Conservation (phyloP, 306 rosid genomes). For the Rosa persica region DNA sequence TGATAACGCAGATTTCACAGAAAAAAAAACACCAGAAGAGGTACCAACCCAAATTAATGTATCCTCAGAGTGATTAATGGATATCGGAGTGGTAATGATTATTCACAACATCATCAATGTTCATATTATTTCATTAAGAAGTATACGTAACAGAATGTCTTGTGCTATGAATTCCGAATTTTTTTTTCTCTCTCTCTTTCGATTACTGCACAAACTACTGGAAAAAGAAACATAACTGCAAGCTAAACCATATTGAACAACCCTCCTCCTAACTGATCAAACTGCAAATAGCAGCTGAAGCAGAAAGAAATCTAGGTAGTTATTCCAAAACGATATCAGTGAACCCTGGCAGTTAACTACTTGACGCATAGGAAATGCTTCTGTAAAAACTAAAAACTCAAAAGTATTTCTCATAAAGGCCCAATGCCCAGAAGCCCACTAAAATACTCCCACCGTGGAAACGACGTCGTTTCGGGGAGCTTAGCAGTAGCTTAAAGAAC, state of each 20-base stretch:
- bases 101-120: too few species aligned
- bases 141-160: background rate
- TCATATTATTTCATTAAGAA: too few species aligned
- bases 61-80: too few species aligned
- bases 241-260: background rate
- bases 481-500: background rate
- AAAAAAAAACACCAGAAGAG: too few species aligned
- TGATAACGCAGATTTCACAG: too few species aligned
- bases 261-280: background rate
- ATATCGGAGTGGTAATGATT: too few species aligned
- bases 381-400: too few species aligned
- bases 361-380: too few species aligned
- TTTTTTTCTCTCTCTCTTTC: background rate
- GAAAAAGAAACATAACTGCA: background rate
- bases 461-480: conserved; percentile 21
- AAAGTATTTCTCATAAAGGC: too few species aligned
- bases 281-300: background rate
- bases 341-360: too few species aligned
- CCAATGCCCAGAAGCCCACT: background rate
- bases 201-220: background rate
- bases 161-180: background rate
- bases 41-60: too few species aligned
- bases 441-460: background rate
- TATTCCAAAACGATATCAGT: too few species aligned
- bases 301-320: background rate